Evolutionary conservation across 2,329 filamentous ascomycete species (phyloP), one percentile per base, ranked within the genome.

Genomic region (Aureobasidium leucospermi): DNA sequence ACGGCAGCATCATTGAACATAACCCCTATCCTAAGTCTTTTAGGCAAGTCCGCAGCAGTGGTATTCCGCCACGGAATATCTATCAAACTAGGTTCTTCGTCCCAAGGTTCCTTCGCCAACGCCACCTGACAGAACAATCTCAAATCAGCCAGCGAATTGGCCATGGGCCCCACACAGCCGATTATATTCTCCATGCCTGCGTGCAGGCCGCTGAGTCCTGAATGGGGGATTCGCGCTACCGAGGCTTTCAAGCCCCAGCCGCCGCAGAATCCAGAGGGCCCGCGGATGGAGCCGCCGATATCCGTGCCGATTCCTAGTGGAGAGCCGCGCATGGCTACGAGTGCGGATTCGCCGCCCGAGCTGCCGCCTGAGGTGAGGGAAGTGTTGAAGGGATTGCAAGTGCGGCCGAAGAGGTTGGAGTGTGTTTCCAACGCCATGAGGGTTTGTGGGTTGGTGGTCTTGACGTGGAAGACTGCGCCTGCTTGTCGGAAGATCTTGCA

Each of bases 201-300:
- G 8, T 60, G 59, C 15, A 60, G 28, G 0, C 59, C 59, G 8
- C 49, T 60, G 8, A 60, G 49, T 19, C 52, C 52, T 0, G 32
- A 36, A 28, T 61, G 52, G 7, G 59, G 59, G 1, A 61, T 51
- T 4, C 63, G 10, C 0, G 52, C 59, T 2, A 51, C 46, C 6
- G n/a, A 86, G 1, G 89, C 79, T 73, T 96, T 96, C 61, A 96
- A 79, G 2, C 90, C 90, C 72, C 87, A 96, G 23, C 90, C 75
- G 51, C 90, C 89, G 70, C 89, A 94, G 75, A 88, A 93, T 34
- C 81, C 80, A 0, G 85, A 76, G 0, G 90, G 90, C 39, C 94
- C 82, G 41, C 90, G 85, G 60, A 90, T 82, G 62, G 85, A 89
- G 61, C 88, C 88, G 45, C 88, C 86, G 60, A 81, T 79, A 62